Conservation (phyloP, 108 stramenopile species). For the Chaetoceros muelleri region DNA sequence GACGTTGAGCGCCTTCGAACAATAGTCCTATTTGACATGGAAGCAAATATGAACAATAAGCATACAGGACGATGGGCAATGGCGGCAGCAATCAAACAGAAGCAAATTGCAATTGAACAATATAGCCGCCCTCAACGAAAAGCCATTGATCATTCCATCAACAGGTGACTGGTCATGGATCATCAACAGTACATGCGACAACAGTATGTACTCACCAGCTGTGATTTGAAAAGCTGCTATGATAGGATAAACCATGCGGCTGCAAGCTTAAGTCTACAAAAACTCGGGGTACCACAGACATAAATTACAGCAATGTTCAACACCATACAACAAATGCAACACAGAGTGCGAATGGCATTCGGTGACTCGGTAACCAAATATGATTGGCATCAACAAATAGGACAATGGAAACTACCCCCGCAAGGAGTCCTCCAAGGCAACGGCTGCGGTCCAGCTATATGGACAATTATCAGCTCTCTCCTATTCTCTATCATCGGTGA, state of each 20-base stretch:
- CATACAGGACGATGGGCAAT: background rate
- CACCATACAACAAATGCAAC: conserved; percentile 9
- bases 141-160: background rate
- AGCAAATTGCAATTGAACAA: conserved; percentile 2
- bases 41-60: conserved; percentile 11
- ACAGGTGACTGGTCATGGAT: background rate
- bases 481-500: conserved; percentile 6
- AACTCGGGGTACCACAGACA: conserved; percentile 1
- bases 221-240: conserved; percentile 2
- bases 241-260: conserved; percentile 13
- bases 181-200: background rate
- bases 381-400: background rate
- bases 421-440: conserved; percentile 25
- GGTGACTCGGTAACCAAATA: conserved; percentile 3
- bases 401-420: background rate
- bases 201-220: background rate
- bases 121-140: background rate
- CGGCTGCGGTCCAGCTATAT: conserved; percentile 21
- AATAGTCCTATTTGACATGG: conserved; percentile 5
- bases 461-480: conserved; percentile 17
- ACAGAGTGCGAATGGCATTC: conserved; percentile 5
- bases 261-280: conserved; percentile 8
- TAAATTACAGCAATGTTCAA: background rate
- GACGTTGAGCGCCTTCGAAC: conserved; percentile 1
- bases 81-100: background rate